These are phyloP conservation scores for Talaromyces amestolkiae DNA, from an alignment of 2,329 filamentous ascomycete genomes.

Conservation along the genomic window DNA sequence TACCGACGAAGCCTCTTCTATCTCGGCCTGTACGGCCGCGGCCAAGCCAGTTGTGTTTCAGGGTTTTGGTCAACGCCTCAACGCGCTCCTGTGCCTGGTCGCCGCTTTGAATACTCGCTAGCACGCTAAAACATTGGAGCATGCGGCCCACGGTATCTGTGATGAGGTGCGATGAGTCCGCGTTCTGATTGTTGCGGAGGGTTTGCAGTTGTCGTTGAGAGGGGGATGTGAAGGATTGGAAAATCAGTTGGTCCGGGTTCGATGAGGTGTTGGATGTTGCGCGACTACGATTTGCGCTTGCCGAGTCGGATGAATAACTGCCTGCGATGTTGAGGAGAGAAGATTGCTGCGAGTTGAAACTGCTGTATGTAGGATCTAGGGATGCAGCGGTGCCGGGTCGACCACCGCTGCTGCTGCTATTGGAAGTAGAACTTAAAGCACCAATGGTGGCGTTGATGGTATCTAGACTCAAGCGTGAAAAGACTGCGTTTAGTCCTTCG, in stretches of 20 bases:
- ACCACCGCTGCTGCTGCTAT: conserved; percentile 45
- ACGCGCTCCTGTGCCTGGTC: conserved; percentile 76
- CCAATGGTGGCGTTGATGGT: conserved; percentile 60
- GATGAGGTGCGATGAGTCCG: conserved; percentile 64
- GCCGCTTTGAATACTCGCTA: conserved; percentile 70
- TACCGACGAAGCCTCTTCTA: conserved; percentile 81
- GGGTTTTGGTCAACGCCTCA: conserved; percentile 75
- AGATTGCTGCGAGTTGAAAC: conserved; percentile 71
- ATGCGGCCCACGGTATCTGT: conserved; percentile 94
- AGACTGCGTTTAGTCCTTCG: conserved; percentile 82
- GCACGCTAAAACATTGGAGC: conserved; percentile 91
- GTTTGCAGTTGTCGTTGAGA: conserved; percentile 35
- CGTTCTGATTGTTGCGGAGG: conserved; percentile 30
- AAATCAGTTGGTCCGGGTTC: conserved; percentile 45
- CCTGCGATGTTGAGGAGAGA: conserved; percentile 71
- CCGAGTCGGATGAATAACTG: conserved; percentile 51
- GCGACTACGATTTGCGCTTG: conserved; percentile 63
- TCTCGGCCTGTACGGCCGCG: conserved; percentile 86
- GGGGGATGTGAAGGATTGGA: conserved; percentile 43
- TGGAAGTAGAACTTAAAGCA: conserved; percentile 40
- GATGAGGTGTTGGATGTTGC: conserved; percentile 80
- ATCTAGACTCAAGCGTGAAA: conserved; percentile 83
- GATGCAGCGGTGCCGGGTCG: conserved; percentile 73
- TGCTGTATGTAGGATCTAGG: conserved; percentile 70
- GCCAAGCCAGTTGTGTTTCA: conserved; percentile 97